Evolutionary conservation across 192 early-diverging fungal species (phyloP), one percentile per base, ranked within the genome.

Genomic region (Funneliformis mosseae): DNA sequence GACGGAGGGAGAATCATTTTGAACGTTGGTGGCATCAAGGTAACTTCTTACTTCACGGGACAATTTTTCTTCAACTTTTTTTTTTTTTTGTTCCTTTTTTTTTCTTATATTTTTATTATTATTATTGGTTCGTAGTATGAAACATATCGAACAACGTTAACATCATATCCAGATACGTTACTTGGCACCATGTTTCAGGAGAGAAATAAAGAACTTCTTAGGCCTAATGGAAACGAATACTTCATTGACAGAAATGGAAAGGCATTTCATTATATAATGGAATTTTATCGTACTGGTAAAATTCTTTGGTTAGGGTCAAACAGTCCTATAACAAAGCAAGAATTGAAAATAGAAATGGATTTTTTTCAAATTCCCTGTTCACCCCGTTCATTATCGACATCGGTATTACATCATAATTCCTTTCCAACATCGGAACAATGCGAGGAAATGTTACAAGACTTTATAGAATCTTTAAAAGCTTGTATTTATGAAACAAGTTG

Each of bases 211-310:
- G 43, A 45, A 45, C 74, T 75, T 42, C 45, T 75, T 62, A 28
- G 23, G 27, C 74, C 74, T 16, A 38, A 74, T 18, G 14, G n/a
- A 14, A 62, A 75, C 12, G 74, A 75, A 68, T 75, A 67, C 46
- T 75, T 75, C 25, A 68, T 75, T 55, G 74, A 75, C 23, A 25
- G 74, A 23, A 55, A 75, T 28, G 74, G 74, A 8, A n/a, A 75
- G 14, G 74, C 59, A 14, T 75, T 75, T 75, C 27, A 45, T 55
- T 45, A 60, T 28, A 25, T 75, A 16, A 75, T 75, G 43, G 74
- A 75, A 62, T 75, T 18, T 55, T 75, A 75, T 41, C 43, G 74
- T 6, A 75, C 43, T 41, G 74, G 74, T 27, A 62, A 25, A 18
- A 75, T 68, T 21, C 25, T 39, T n/a, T 68, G 66, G 66, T 21